These are phyloP conservation scores for Solanum bulbocastanum DNA, from an alignment of 257 asterid species.

Conservation along the genomic window DNA sequence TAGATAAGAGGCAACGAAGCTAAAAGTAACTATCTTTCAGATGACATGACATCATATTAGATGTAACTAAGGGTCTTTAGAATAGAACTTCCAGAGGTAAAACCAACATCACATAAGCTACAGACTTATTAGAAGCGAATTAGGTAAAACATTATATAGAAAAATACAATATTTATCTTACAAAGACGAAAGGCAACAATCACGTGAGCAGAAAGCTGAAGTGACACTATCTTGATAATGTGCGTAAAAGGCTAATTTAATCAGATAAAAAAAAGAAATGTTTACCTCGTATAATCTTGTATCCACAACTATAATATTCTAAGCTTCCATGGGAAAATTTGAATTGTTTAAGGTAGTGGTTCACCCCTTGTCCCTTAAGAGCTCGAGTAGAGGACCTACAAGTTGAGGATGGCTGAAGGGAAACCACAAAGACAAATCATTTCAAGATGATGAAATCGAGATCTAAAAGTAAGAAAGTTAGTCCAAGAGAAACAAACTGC, in stretches of 20 bases:
- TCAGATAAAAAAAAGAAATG: background rate
- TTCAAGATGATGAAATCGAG: background rate
- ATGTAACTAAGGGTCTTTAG: background rate
- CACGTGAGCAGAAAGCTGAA: background rate
- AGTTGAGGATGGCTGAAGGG: conserved; percentile 5
- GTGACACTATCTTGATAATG: background rate
- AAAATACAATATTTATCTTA: background rate
- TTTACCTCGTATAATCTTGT: conserved; percentile 43
- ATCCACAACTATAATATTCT: conserved; percentile 38
- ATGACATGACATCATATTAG: background rate
- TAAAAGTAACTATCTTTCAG: background rate
- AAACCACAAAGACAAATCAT: background rate
- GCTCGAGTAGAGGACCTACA: conserved; percentile 46
- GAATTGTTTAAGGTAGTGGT: conserved; percentile 24
- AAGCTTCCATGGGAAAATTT: conserved; percentile 26
- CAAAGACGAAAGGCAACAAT: background rate
- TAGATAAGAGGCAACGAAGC: background rate
- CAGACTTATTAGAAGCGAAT: background rate
- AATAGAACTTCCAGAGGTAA: background rate
- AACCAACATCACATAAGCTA: background rate
- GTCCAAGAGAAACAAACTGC: background rate
- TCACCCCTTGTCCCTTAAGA: conserved; percentile 15
- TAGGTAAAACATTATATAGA: background rate
- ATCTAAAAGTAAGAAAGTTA: background rate
- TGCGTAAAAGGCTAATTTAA: background rate